Evolutionary conservation across 345 rosid species (phyloP).

Genomic region (Melaleuca quinquenervia): DNA sequence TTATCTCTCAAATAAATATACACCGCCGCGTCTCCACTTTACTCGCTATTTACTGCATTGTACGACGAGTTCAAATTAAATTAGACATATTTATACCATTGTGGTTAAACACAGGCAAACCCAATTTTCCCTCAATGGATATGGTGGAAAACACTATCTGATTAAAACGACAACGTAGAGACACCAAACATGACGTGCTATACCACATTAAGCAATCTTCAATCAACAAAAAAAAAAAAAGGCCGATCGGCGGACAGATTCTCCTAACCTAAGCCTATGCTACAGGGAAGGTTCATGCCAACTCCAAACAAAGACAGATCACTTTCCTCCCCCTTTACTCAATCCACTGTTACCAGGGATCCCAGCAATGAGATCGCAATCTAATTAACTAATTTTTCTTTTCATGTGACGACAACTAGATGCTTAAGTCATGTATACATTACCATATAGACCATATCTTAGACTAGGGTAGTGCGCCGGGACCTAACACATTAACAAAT

Average conservation of each 20-base stretch:
- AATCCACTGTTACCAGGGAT: background rate
- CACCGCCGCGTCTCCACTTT: background rate
- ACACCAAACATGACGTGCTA: background rate
- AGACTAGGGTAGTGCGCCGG: background rate
- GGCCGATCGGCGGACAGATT: background rate
- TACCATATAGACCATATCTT: background rate
- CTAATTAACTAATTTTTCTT: background rate
- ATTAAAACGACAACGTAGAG: background rate
- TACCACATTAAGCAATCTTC: background rate
- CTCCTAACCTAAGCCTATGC: background rate
- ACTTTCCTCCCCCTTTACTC: background rate
- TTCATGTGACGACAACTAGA: background rate
- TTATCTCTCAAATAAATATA: background rate
- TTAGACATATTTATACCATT: background rate
- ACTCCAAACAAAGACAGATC: background rate
- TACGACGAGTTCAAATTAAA: background rate
- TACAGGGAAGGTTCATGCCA: background rate
- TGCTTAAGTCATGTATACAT: background rate
- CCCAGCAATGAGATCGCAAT: background rate
- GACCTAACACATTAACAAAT: background rate
- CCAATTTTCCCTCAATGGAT: background rate
- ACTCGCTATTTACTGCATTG: background rate
- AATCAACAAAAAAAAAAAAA: background rate
- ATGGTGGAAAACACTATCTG: background rate
- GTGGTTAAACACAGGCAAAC: background rate